Evolutionary conservation across 2,329 filamentous ascomycete species (phyloP).

Genomic region (Ceratocystis destructans): DNA sequence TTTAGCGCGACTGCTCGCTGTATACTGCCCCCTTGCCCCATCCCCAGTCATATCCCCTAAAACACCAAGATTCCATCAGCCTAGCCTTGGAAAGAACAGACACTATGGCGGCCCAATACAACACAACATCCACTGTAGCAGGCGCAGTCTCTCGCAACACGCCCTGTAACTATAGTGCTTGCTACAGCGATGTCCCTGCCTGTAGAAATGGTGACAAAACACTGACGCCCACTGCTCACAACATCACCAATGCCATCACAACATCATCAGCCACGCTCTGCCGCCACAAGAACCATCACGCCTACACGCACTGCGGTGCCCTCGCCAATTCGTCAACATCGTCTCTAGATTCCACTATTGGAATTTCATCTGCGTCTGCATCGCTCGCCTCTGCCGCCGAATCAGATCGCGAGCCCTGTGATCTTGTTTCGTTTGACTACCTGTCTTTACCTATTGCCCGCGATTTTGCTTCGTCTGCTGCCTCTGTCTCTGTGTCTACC

Average conservation of each 20-base stretch:
- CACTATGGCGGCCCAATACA: not conserved
- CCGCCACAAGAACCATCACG: not conserved
- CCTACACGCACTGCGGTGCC: not conserved
- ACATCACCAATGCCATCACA: not conserved
- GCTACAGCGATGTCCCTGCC: not conserved
- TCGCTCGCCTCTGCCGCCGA: not conserved
- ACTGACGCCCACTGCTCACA: not conserved
- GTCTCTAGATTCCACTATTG: not conserved
- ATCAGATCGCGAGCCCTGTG: not conserved
- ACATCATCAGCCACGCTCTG: not conserved
- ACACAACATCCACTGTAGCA: not conserved
- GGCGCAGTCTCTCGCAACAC: not conserved
- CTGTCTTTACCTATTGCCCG: not conserved
- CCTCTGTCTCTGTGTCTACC: not conserved
- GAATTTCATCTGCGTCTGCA: not conserved
- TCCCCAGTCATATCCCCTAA: not conserved
- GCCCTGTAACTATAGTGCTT: not conserved
- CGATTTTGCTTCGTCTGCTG: not conserved
- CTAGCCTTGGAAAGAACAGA: not conserved
- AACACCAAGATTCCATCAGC: not conserved
- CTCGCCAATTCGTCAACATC: slow-evolving; percentile 1
- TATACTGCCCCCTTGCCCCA: not conserved
- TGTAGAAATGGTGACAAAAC: not conserved
- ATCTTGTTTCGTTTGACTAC: not conserved
- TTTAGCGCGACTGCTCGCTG: not conserved